phyloP scores from a whole-genome alignment of 805 yeast genomes.

The Cyberlindnera meyerae region DNA sequence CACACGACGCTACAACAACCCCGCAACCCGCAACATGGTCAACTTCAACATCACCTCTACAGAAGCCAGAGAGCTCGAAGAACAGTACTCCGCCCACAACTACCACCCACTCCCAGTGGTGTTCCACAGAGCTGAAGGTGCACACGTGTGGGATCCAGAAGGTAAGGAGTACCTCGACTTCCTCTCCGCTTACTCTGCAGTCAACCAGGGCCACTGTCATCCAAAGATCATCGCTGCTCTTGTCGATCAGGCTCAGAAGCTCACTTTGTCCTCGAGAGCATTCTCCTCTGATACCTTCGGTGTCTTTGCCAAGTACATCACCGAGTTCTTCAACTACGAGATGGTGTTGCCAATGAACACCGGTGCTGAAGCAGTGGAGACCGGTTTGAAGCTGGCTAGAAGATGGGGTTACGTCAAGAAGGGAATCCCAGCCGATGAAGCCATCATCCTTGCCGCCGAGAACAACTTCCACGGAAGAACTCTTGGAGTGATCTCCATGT shows the following conservation, averaged over 20 bases:
- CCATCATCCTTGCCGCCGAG: constrained; percentile 80
- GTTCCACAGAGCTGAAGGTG: constrained; percentile 80
- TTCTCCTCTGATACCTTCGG: constrained; percentile 89
- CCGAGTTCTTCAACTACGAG: constrained; percentile 87
- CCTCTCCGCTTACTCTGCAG: constrained; percentile 92
- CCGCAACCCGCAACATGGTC: constrained; percentile 9
- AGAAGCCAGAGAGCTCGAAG: constrained; percentile 64
- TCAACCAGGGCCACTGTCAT: constrained; percentile 97
- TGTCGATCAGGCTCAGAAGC: constrained; percentile 75
- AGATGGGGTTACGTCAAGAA: constrained; percentile 94
- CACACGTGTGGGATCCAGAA: constrained; percentile 97
- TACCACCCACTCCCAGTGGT: constrained; percentile 97
- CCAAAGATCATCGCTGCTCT: constrained; percentile 85
- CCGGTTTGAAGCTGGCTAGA: constrained; percentile 89
- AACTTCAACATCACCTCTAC: constrained; percentile 52
- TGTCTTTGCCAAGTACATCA: constrained; percentile 76
- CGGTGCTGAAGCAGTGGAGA: constrained; percentile 98
- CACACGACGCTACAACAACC: neutral
- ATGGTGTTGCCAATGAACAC: constrained; percentile 97
- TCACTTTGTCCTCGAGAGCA: constrained; percentile 89
- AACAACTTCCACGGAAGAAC: constrained; percentile 97
- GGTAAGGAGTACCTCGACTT: constrained; percentile 92
- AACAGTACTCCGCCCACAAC: constrained; percentile 88
- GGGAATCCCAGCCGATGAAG: constrained; percentile 77
- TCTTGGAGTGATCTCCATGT: constrained; percentile 90